phyloP scores from a whole-genome alignment of 805 yeast species.

The Dipodascopsis uninucleata region DNA sequence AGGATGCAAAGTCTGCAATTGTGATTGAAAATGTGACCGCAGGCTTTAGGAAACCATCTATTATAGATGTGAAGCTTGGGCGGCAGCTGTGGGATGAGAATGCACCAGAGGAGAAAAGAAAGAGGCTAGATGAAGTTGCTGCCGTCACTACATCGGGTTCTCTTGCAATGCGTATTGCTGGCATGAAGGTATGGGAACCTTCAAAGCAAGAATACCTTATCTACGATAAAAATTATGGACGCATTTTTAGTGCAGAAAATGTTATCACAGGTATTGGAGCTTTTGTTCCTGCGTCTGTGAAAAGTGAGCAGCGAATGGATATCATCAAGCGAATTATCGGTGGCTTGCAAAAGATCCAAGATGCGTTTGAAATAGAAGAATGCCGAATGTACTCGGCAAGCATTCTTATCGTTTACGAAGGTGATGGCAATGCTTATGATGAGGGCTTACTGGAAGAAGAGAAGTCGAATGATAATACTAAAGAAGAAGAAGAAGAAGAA shows the following conservation, averaged over 20 bases:
- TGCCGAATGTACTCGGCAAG: constrained; percentile 69
- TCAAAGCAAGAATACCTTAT: constrained; percentile 38
- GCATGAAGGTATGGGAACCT: constrained; percentile 58
- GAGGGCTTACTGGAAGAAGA: constrained; percentile 5
- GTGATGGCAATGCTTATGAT: constrained; percentile 56
- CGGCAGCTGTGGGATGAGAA: constrained; percentile 56
- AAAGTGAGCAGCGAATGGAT: constrained; percentile 35
- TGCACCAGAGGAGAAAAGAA: constrained; percentile 56
- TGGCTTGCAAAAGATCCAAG: constrained; percentile 64
- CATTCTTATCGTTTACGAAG: constrained; percentile 69
- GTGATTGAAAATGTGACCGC: constrained; percentile 68
- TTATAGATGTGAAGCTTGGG: constrained; percentile 84
- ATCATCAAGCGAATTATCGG: constrained; percentile 48
- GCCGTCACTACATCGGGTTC: constrained; percentile 75
- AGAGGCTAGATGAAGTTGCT: constrained; percentile 62
- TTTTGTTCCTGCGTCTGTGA: constrained; percentile 42
- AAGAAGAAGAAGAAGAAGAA: constrained; percentile 32
- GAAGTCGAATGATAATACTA: constrained; percentile 18
- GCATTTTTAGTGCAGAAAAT: constrained; percentile 47
- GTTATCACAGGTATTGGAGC: constrained; percentile 43
- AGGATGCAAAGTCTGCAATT: constrained; percentile 37
- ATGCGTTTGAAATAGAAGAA: constrained; percentile 60
- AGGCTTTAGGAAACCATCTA: constrained; percentile 62
- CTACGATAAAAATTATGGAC: constrained; percentile 69
- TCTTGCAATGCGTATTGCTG: constrained; percentile 75